A percentile compares a stretch with the other conserved stretches of the same genome.
Evolutionary conservation across 352 stramenopile genomes (phyloP).

Genomic region (Globisporangium cylindrosporum): DNA sequence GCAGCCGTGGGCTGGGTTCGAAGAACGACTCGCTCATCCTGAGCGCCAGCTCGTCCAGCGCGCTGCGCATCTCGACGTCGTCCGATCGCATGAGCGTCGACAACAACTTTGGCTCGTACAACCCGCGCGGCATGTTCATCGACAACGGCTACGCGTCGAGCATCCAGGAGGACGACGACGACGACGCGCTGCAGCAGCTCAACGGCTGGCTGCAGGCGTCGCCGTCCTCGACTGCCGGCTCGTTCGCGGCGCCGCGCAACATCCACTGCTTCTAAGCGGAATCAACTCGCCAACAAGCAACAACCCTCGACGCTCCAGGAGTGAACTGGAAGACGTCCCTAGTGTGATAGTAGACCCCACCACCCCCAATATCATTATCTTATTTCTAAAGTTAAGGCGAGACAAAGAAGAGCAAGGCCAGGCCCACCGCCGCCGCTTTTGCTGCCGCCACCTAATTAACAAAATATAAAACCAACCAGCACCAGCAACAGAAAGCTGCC

Average conservation of each 20-base stretch:
- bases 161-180: conserved; percentile 67
- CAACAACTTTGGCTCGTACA: conserved; percentile 70
- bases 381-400: conserved; percentile 11
- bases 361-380: conserved; percentile 5
- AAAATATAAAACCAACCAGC: neutral
- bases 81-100: conserved; percentile 75
- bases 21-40: conserved; percentile 58
- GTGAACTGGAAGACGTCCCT: conserved; percentile 5
- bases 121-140: conserved; percentile 42
- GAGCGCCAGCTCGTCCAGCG: conserved; percentile 43
- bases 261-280: conserved; percentile 21
- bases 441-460: neutral
- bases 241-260: conserved; percentile 30
- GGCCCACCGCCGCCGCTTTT: neutral
- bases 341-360: conserved; percentile 14
- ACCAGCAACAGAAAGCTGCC: neutral
- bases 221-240: conserved; percentile 59
- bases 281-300: neutral
- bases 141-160: conserved; percentile 49
- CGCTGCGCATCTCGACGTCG: conserved; percentile 34
- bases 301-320: neutral
- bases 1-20: conserved; percentile 22
- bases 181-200: conserved; percentile 43
- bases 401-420: neutral
- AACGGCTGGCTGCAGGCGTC: conserved; percentile 63